Base-by-base conservation (phyloP, 2,329 filamentous ascomycete genomes). In the Pezicula carpinea region DNA sequence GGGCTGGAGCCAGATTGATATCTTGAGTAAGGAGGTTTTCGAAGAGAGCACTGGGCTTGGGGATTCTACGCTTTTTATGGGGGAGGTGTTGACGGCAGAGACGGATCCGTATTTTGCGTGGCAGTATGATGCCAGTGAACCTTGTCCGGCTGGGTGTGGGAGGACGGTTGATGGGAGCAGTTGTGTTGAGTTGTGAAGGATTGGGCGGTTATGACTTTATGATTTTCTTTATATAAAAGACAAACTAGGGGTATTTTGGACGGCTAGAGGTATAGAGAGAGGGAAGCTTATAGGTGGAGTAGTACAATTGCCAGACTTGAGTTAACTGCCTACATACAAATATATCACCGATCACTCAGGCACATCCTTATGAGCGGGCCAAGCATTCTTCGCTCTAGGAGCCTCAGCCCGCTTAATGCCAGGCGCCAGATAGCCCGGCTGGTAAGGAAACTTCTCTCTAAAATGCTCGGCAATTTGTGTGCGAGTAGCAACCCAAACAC, bases 31-130 rank as follows among this genome's bases (percentile, higher is more conserved):
- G 13, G 71, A 78, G 34, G 58, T 80, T 3, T 76, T 80, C 49
- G 62, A 60, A 34, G 64, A 69, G 54, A 69, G 67, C 2, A 61
- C 58, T 13, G 65, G 66, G 49, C 47, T 76, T 34, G 53, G 62
- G 5, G 54, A 46, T 2, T 48, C 57, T 39, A 69, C 70, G 6
- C 60, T 62, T 13, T 55, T 79, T 41, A 54, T 79, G 8, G 68
- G 64, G 0, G 66, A 63, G 7, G 64, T 80, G 2, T 54, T 80
- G 53, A 60, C 65, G 2, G 73, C 75, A 43, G 77, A 80, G 65
- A 80, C 76, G 34, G 73, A 80, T 60, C 61, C 63, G 6, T 73
- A 69, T 51, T 80, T 80, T 60, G 51, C 57, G 21, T 82, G 76
- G 77, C 77, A 80, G 64, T 78, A 67, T 59, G 63, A 74, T 53